Conservation (phyloP, 1,139 yeast genomes). For the Hemisphaericaspora lyxosophila region DNA sequence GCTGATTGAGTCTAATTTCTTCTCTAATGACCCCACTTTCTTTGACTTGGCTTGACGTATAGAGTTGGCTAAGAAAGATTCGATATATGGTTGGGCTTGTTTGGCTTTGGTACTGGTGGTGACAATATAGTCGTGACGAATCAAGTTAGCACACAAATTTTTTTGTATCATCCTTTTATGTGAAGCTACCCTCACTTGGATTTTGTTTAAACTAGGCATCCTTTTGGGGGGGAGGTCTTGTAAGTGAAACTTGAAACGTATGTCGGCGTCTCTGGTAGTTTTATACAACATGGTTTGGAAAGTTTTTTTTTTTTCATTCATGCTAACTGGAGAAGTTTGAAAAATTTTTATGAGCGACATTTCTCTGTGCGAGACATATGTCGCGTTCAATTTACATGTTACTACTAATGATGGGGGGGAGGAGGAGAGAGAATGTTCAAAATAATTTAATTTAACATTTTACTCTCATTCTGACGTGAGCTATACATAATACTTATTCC, state of each 20-base stretch:
- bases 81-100: constrained; percentile 46
- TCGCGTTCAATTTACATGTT: too few species aligned
- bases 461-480: not conserved
- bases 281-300: too few species aligned
- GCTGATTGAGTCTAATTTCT: constrained; percentile 20
- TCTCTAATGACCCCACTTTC: constrained; percentile 16
- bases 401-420: too few species aligned
- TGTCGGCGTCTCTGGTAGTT: too few species aligned
- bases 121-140: constrained; percentile 47
- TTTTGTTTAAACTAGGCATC: constrained; percentile 47
- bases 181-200: constrained; percentile 45
- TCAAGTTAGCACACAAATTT: constrained; percentile 45
- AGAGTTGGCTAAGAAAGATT: constrained; percentile 31
- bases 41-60: constrained; percentile 20
- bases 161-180: constrained; percentile 49
- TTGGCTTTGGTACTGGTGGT: constrained; percentile 49
- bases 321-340: too few species aligned
- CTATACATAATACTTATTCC: constrained; percentile 1
- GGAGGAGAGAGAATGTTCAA: too few species aligned
- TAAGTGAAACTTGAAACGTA: too few species aligned
- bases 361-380: too few species aligned
- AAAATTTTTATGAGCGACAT: too few species aligned
- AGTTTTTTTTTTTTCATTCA: too few species aligned
- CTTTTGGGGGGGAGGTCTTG: not conserved
- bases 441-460: constrained; percentile 1